These are phyloP conservation scores for Anthoceros angustus DNA, from an alignment of 225 moss, liverwort and hornwort species.

Conservation along the genomic window DNA sequence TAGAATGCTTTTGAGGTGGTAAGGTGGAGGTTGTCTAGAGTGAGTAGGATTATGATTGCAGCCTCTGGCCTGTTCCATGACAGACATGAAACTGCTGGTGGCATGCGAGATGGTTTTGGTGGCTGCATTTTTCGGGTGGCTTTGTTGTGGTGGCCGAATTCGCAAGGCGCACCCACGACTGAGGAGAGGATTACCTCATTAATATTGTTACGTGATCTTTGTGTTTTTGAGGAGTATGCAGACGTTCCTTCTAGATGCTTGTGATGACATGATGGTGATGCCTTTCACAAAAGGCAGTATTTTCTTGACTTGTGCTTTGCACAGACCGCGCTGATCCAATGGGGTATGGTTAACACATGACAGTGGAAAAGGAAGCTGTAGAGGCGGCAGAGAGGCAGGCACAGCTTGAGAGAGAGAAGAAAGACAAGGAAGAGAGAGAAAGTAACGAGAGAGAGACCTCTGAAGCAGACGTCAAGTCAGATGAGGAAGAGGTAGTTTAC, in stretches of 20 bases:
- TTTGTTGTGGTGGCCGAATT: not conserved
- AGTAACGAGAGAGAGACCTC: slow-evolving; percentile 20
- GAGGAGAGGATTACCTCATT: not conserved
- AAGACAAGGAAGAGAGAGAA: slow-evolving; percentile 27
- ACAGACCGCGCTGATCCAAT: not conserved
- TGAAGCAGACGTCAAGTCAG: not conserved
- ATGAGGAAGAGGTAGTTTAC: slow-evolving; percentile 3
- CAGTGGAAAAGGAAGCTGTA: slow-evolving; percentile 37
- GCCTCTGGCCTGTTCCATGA: slow-evolving; percentile 2
- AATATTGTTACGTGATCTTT: not conserved
- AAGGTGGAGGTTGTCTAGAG: not conserved
- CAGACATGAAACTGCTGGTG: slow-evolving; percentile 4
- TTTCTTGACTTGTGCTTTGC: not conserved
- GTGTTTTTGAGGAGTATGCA: not conserved
- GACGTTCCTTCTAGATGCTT: not conserved
- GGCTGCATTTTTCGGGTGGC: slow-evolving; percentile 1
- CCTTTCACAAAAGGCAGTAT: not conserved
- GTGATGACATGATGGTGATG: not conserved
- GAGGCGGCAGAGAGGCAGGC: slow-evolving; percentile 34
- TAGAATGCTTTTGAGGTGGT: not conserved
- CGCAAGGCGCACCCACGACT: not conserved
- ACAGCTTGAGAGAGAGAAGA: slow-evolving; percentile 23
- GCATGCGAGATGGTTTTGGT: not conserved
- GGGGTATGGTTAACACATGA: not conserved
- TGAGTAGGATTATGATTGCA: not conserved